Base-by-base conservation (phyloP, 352 stramenopile genomes). In the Pythium aristosporum region DNA sequence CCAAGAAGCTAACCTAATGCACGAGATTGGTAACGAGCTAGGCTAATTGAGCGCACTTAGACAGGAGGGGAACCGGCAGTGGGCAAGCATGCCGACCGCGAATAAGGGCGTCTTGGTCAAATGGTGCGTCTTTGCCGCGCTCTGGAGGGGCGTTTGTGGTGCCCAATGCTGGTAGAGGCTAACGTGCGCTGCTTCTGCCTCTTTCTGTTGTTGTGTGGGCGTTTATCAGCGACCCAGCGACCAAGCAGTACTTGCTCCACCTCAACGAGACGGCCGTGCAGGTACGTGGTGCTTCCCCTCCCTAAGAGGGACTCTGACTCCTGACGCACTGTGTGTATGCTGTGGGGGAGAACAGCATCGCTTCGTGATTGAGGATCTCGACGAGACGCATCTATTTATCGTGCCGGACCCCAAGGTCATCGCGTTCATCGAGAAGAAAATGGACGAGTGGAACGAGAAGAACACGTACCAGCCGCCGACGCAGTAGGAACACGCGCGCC, bases 401-500 rank as follows among this genome's bases (percentile, higher is more conserved):
- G 80, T 92, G 49, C 85, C 85, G 7, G 80, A 92, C 46, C 80
- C 79, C 18, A 89, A 89, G 59, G 76, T 94, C 49, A 87, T 94
- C 57, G 74, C 72, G 46, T 92, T 92, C 56, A 94, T 94, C 57
- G 80, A 94, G 62, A 89, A 91, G 71, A 94, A 92, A 75, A 91
- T 94, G 79, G 85, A 94, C 72, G 83, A 94, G 63, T 94, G 85
- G 85, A 94, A 94, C 66, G 83, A 94, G 60, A 88, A 84, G 64
- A 94, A 94, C 70, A 94, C 85, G 41, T 94, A 94, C 74, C 85
- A 94, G 63, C 76, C 80, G 28, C 83, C 85, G 16, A 92, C 85
- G 5, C 77, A 77, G 58, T 87, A 82, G 61, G 7, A 10, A 37
- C 20, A 7, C 42, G 5, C 42, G 5, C 7, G 7, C 18, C 42